These are phyloP conservation scores for Discostella stelligera DNA, from an alignment of 352 stramenopile species.

Conservation along the genomic window DNA sequence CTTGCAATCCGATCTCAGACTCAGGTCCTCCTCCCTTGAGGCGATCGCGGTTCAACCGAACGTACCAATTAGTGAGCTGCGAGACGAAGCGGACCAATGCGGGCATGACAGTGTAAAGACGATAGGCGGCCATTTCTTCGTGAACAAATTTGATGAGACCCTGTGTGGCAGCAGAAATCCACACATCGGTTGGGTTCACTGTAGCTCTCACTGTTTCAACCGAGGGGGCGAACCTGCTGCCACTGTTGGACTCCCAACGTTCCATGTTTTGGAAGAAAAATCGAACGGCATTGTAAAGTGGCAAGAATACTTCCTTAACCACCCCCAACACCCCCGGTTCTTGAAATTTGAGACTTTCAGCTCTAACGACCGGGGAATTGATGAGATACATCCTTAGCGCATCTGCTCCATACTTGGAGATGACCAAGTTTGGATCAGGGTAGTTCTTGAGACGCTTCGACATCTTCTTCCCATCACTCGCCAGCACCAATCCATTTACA, in stretches of 20 bases:
- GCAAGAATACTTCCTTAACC: slow-evolving; percentile 97
- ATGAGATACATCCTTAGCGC: slow-evolving; percentile 99
- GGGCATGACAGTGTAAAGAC: slow-evolving; percentile 99
- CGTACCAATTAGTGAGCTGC: slow-evolving; percentile 99
- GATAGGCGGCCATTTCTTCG: slow-evolving; percentile 97
- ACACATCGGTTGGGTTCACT: slow-evolving; percentile 98
- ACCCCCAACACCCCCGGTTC: slow-evolving; percentile 94
- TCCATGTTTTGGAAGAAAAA: slow-evolving; percentile 98
- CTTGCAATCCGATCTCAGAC: slow-evolving; percentile 82
- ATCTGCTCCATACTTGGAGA: slow-evolving; percentile 97
- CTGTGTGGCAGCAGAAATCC: slow-evolving; percentile 97
- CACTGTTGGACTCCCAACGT: slow-evolving; percentile 86
- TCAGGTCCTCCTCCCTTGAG: slow-evolving; percentile 89
- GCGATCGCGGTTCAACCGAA: slow-evolving; percentile 96
- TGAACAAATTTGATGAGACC: slow-evolving; percentile 96
- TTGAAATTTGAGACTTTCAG: slow-evolving; percentile 96
- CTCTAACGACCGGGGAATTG: slow-evolving; percentile 98
- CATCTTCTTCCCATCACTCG: slow-evolving; percentile 99
- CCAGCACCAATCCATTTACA: slow-evolving; percentile 98
- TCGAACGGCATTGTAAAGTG: slow-evolving; percentile 98
- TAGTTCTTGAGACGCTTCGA: slow-evolving; percentile 99
- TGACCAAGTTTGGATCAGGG: slow-evolving; percentile 90
- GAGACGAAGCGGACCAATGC: slow-evolving; percentile 97
- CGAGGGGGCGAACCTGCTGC: slow-evolving; percentile 88
- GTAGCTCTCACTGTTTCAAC: slow-evolving; percentile 86